Evolutionary conservation across 1,284 basidiomycete genomes (phyloP).

Genomic region (Ustilago esculenta): DNA sequence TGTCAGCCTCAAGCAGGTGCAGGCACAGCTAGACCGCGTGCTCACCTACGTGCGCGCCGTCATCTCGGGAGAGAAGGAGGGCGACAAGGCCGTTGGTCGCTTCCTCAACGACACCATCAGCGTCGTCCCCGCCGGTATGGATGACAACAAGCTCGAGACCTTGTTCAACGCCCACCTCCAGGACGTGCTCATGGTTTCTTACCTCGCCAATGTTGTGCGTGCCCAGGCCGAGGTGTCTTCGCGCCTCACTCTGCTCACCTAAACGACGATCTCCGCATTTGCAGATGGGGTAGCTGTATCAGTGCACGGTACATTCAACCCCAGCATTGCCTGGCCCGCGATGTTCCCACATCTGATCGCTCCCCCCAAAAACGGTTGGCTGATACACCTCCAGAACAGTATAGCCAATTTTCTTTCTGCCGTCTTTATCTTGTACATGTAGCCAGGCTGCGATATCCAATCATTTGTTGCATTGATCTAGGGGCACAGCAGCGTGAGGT

Average conservation of each 20-base stretch:
- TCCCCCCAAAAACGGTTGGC: constrained; percentile 5
- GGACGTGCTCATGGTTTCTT: constrained; percentile 93
- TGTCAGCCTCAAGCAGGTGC: constrained; percentile 76
- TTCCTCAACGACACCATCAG: constrained; percentile 85
- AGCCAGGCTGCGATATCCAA: constrained; percentile 42
- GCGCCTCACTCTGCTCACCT: constrained; percentile 80
- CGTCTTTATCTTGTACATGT: constrained; percentile 34
- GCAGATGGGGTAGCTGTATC: not conserved
- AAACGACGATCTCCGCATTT: constrained; percentile 1
- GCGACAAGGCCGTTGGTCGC: constrained; percentile 86
- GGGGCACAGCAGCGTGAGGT: not conserved
- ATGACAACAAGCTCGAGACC: constrained; percentile 57
- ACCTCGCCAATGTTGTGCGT: constrained; percentile 91
- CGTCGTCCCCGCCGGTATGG: constrained; percentile 59
- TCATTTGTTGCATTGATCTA: constrained; percentile 6
- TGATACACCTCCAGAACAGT: not conserved
- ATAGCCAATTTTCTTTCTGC: not conserved
- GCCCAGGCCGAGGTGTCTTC: constrained; percentile 93
- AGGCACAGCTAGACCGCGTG: constrained; percentile 84
- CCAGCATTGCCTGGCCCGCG: not conserved
- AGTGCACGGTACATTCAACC: not conserved
- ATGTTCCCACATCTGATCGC: too few relatives aligned
- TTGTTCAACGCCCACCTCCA: constrained; percentile 69
- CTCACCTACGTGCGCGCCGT: constrained; percentile 87
- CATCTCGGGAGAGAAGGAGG: constrained; percentile 78